Percentiles rank a stretch among this genome's conserved stretches.
Evolutionary conservation across 176 grass and related monocot genomes (phyloP).

Genomic region (Avena sativa): DNA sequence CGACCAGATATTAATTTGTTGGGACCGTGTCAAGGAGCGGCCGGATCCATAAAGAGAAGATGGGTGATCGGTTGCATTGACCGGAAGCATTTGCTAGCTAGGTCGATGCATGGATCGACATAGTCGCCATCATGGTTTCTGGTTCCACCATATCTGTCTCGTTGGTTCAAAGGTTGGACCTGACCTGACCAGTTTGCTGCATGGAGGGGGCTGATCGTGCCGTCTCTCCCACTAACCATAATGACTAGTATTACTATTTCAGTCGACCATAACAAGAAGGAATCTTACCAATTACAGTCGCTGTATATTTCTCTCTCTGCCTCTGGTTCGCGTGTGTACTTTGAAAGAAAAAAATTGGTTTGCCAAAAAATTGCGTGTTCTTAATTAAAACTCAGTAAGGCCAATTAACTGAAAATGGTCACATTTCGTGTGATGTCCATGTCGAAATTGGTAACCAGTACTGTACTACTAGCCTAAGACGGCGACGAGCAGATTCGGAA

Average conservation of each 20-base stretch:
- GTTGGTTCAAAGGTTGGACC: constrained; percentile 50
- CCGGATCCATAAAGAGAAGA: neutral
- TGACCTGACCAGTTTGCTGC: constrained; percentile 41
- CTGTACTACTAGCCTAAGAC: neutral
- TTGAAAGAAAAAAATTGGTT: no score
- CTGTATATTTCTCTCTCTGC: neutral
- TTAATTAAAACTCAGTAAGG: no score
- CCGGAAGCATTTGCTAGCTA: neutral
- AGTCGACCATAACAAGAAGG: neutral
- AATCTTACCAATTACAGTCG: neutral
- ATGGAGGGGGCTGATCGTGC: constrained; percentile 22
- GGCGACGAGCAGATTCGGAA: constrained; percentile 5
- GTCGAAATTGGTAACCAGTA: neutral
- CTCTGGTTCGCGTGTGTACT: no score
- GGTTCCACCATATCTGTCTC: constrained; percentile 33
- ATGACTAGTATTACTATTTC: neutral
- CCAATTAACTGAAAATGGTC: neutral
- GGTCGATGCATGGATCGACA: constrained; percentile 15
- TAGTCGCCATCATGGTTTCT: constrained; percentile 5
- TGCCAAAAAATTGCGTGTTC: no score
- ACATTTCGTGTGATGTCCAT: neutral
- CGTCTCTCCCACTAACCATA: constrained; percentile 38
- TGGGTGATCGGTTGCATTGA: constrained; percentile 32
- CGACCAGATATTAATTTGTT: constrained; percentile 25
- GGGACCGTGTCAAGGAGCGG: neutral